phyloP scores from a whole-genome alignment of 805 yeast genomes.

The Barnettozyma botsteinii region DNA sequence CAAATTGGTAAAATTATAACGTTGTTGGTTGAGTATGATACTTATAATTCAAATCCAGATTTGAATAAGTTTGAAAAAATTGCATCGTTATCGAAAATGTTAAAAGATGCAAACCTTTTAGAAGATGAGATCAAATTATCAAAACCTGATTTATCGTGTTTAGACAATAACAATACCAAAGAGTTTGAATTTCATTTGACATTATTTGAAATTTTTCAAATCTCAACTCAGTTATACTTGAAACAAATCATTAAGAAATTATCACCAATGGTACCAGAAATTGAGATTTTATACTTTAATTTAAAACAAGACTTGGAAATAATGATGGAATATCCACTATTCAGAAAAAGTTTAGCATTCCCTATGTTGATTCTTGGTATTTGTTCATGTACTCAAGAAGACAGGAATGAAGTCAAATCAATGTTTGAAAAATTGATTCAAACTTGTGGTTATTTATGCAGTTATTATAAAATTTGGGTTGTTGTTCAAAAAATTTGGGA shows the following conservation, averaged over 20 bases:
- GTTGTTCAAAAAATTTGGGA: constrained; percentile 37
- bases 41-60: constrained; percentile 5
- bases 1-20: constrained; percentile 22
- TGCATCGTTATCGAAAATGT: constrained; percentile 14
- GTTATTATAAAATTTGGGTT: constrained; percentile 30
- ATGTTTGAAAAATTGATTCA: constrained; percentile 25
- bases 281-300: constrained; percentile 44
- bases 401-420: constrained; percentile 22
- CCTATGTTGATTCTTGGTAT: constrained; percentile 36
- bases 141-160: constrained; percentile 41
- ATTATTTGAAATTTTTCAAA: constrained; percentile 51
- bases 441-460: constrained; percentile 31
- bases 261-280: constrained; percentile 48
- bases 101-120: constrained; percentile 27
- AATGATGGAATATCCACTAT: constrained; percentile 37
- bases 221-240: constrained; percentile 47
- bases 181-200: constrained; percentile 56
- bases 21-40: constrained; percentile 19
- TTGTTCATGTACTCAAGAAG: constrained; percentile 19
- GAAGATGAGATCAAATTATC: constrained; percentile 39
- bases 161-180: constrained; percentile 19
- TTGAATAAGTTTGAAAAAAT: constrained; percentile 17
- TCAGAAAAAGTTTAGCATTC: constrained; percentile 42
- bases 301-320: constrained; percentile 46
- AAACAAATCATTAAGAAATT: constrained; percentile 46